Evolutionary conservation across 2,329 filamentous ascomycete species (phyloP).

Genomic region (Fusarium napiforme): DNA sequence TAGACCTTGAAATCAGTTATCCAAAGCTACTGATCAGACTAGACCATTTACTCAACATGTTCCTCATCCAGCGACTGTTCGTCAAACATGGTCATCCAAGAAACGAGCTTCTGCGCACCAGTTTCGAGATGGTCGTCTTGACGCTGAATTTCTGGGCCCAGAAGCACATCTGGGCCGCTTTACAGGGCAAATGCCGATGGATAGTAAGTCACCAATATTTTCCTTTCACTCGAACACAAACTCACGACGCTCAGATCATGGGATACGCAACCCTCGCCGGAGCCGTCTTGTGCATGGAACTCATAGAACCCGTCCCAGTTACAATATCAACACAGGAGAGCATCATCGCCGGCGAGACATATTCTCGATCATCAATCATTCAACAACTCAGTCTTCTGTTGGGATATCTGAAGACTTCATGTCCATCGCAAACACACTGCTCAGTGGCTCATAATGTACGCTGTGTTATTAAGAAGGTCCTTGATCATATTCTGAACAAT

Average conservation of each 20-base stretch:
- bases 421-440: neutral
- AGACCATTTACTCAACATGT: neutral
- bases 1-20: neutral
- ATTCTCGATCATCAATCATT: neutral
- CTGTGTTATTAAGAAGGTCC: neutral
- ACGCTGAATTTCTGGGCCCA: neutral
- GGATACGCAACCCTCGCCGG: neutral
- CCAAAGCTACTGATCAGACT: neutral
- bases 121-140: neutral
- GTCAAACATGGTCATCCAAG: neutral
- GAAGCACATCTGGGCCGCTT: neutral
- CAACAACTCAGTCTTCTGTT: neutral
- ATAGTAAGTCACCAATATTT: neutral
- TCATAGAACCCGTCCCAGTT: neutral
- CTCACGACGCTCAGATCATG: no score
- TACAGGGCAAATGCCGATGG: neutral
- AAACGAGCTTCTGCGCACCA: neutral
- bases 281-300: neutral
- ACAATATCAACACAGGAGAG: accelerated
- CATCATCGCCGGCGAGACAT: neutral
- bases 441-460: neutral
- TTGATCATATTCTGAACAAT: neutral
- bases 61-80: neutral
- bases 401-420: neutral
- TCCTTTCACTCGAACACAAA: no score